Evolutionary conservation across 768 basidiomycete species (phyloP).

Genomic region (Lactifluus volemus): DNA sequence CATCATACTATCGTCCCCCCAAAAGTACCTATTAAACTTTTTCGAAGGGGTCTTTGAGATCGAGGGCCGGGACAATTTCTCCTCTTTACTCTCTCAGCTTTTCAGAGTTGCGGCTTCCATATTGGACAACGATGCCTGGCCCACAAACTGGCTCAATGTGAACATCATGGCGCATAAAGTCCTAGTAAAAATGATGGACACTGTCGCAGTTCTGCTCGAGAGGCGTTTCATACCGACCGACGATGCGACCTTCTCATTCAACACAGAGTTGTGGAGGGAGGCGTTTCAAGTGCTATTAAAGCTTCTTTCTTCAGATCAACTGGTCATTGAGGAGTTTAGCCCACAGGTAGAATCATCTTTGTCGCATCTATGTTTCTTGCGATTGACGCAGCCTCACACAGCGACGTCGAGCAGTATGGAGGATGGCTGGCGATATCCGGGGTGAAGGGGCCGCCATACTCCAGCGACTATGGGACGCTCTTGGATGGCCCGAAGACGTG

Average conservation of each 20-base stretch:
- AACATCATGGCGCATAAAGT: slow-evolving; percentile 84
- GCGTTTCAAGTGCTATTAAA: slow-evolving; percentile 76
- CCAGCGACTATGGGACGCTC: slow-evolving; percentile 73
- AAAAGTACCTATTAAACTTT: slow-evolving; percentile 67
- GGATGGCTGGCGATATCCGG: slow-evolving; percentile 90
- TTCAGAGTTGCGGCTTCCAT: slow-evolving; percentile 79
- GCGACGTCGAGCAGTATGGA: slow-evolving; percentile 95
- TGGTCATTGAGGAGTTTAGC: slow-evolving; percentile 91
- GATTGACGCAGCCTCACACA: slow-evolving; percentile 25
- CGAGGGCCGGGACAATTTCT: slow-evolving; percentile 77
- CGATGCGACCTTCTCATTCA: slow-evolving; percentile 56
- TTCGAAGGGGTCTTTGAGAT: slow-evolving; percentile 78
- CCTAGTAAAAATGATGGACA: slow-evolving; percentile 81
- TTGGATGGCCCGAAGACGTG: slow-evolving; percentile 65
- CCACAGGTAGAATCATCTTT: slow-evolving; percentile 57
- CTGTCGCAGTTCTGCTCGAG: slow-evolving; percentile 68
- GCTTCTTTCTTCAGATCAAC: slow-evolving; percentile 80
- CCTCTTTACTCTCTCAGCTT: slow-evolving; percentile 59
- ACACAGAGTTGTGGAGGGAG: slow-evolving; percentile 71
- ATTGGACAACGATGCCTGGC: slow-evolving; percentile 81
- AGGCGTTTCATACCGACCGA: slow-evolving; percentile 71
- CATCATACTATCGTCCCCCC: slow-evolving; percentile 71
- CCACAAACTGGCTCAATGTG: slow-evolving; percentile 84
- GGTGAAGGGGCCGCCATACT: slow-evolving; percentile 84
- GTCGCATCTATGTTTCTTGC: background rate